Conservation (phyloP, 768 basidiomycete species). For the Boletus sensibilis region DNA sequence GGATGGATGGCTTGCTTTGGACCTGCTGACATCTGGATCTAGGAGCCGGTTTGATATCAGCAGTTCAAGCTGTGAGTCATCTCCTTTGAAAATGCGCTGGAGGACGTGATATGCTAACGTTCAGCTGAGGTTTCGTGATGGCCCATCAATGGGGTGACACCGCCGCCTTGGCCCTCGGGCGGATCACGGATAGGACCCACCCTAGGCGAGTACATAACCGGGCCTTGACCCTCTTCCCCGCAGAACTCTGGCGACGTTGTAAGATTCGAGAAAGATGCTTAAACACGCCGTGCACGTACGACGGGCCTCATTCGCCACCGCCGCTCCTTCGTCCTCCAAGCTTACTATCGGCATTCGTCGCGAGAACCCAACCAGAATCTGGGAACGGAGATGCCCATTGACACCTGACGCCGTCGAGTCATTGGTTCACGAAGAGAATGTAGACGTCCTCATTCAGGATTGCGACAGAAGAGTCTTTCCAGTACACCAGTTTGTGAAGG, state of each 20-base stretch:
- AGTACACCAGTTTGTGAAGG: conserved; percentile 62
- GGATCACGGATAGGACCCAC: conserved; percentile 9
- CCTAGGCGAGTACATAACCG: conserved; percentile 8
- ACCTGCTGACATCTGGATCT: neutral
- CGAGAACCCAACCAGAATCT: conserved; percentile 77
- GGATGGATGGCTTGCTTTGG: too few relatives aligned
- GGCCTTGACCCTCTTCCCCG: neutral
- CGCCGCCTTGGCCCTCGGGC: conserved; percentile 11
- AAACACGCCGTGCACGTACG: conserved; percentile 19
- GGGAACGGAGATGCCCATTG: conserved; percentile 85
- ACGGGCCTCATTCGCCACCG: conserved; percentile 25
- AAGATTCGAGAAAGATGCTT: conserved; percentile 13
- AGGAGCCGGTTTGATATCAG: neutral
- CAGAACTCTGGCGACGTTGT: neutral
- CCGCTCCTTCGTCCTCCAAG: conserved; percentile 22
- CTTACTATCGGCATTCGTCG: conserved; percentile 60
- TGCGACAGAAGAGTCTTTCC: conserved; percentile 76
- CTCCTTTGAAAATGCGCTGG: neutral
- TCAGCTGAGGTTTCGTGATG: neutral
- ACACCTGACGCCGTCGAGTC: conserved; percentile 71
- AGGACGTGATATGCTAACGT: neutral
- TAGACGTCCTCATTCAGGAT: conserved; percentile 70
- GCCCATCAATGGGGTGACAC: neutral
- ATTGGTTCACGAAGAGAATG: conserved; percentile 54
- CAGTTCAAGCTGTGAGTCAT: neutral